These are phyloP conservation scores for Alternaria rosae DNA, from an alignment of 2,329 filamentous ascomycete genomes.

Conservation along the genomic window DNA sequence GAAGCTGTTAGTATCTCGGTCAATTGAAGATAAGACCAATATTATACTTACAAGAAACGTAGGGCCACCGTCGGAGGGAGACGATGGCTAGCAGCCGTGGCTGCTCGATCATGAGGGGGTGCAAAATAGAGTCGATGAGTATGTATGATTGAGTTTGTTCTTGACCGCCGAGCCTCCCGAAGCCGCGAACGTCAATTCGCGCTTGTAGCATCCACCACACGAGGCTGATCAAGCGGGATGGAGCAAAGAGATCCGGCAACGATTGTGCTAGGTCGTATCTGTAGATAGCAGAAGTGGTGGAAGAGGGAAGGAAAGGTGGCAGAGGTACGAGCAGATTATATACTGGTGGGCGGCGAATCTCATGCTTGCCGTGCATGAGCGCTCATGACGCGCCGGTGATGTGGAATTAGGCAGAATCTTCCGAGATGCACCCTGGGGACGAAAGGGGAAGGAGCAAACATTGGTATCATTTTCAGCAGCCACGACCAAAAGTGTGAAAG, in stretches of 20 bases:
- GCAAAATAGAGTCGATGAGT: too few relatives aligned
- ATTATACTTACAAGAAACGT: background rate
- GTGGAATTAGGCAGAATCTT: background rate
- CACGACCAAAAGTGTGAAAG: fast-evolving
- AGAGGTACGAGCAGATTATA: background rate
- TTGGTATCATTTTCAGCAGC: background rate
- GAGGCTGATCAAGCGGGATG: too few relatives aligned
- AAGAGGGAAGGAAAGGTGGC: background rate
- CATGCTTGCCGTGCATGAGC: background rate
- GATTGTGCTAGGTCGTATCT: too few relatives aligned
- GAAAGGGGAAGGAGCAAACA: background rate
- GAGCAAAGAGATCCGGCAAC: too few relatives aligned
- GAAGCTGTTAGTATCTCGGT: background rate
- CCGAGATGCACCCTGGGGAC: too few relatives aligned
- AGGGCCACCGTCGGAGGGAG: background rate
- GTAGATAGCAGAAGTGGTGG: too few relatives aligned
- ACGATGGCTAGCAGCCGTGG: background rate
- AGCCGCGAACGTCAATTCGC: background rate
- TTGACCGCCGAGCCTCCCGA: background rate
- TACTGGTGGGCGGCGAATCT: background rate
- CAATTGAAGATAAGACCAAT: too few relatives aligned
- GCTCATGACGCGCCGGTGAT: background rate
- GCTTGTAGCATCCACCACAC: too few relatives aligned
- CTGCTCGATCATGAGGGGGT: background rate
- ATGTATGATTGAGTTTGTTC: too few relatives aligned